Base-by-base conservation (phyloP, 371 early-diverging fungal genomes). In the Haplosporangium sp. region DNA sequence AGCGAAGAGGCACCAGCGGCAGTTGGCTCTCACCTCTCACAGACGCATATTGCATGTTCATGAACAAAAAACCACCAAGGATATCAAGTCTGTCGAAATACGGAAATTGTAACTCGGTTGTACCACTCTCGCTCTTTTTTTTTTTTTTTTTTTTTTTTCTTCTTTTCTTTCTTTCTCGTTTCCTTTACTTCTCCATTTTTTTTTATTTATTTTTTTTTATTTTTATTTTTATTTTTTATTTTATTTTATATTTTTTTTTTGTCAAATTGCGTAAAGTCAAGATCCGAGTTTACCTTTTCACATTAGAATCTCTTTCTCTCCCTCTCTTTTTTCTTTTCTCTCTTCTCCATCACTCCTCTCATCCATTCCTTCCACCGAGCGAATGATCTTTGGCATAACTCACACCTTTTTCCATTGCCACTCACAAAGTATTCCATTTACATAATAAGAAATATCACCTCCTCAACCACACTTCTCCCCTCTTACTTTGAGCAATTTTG, bases 351-450 rank as follows among this genome's bases (percentile, higher is more conserved):
- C 44, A 42, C 56, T 58, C 63, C 45, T 20, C 53, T 53, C 42
- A 27, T 53, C 37, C 11, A 13, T 44, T 13, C 19, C 2, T 17
- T 57, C 37, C 10, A 53, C 27, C 50, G 39, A 42, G 61, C 68
- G 61, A 68, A 68, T 68, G 68, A 68, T 68, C 71, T 65, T 47
- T 65, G 37, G 52, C 42, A 45, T 50, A 71, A 56, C 67, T 55
- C 66, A 45, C 35, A 27, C 35, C 11, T 50, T 19, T n/a, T 13
- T 56, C 20, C 38, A 62, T 39, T 45, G 42, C 38, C 44, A 44
- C 44, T 44, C 44, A 44, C 9, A 44, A 0, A 42, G 48, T 20
- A 27, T 8, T 5, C 34, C 55, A 55, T 55, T 55, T 10, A 55
- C 55, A 55, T 55, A 20, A 34, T 34, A 27, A 34, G 34, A 55